A percentile compares a stretch with the other conserved stretches of the same genome.
phyloP scores from a whole-genome alignment of 2,329 filamentous ascomycete genomes.

The Phaeosphaeria sp. region DNA sequence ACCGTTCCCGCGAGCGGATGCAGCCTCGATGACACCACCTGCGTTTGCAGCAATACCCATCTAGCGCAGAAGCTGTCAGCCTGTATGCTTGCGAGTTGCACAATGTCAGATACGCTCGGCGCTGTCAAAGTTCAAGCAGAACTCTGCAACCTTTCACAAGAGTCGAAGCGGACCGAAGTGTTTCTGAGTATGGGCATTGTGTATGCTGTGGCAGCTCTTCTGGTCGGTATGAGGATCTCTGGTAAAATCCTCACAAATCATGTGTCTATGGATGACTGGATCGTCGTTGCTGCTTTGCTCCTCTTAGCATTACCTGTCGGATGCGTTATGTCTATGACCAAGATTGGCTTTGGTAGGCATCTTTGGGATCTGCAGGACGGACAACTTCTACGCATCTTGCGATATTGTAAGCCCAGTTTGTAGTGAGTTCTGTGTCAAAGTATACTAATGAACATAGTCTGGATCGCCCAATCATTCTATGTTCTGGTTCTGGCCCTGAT shows the following conservation, averaged over 20 bases:
- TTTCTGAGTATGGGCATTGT: conserved; percentile 21
- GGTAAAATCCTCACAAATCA: conserved; percentile 19
- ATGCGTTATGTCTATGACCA: conserved; percentile 27
- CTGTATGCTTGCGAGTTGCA: conserved; percentile 37
- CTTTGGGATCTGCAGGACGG: conserved; percentile 28
- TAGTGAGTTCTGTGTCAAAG: neutral
- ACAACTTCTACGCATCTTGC: conserved; percentile 20
- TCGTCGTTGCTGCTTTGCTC: conserved; percentile 14
- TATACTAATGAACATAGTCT: conserved; percentile 17
- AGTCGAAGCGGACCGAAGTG: conserved; percentile 19
- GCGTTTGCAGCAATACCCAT: conserved; percentile 18
- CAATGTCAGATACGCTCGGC: conserved; percentile 28
- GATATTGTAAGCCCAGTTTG: conserved; percentile 19
- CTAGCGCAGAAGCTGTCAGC: conserved; percentile 17
- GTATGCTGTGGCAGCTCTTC: conserved; percentile 19
- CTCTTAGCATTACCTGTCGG: conserved; percentile 14
- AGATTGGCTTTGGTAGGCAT: conserved; percentile 31
- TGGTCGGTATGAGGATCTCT: conserved; percentile 13
- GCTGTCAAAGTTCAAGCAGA: conserved; percentile 25
- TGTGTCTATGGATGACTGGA: conserved; percentile 18
- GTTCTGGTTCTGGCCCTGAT: conserved; percentile 24
- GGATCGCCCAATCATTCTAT: conserved; percentile 24
- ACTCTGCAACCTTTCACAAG: conserved; percentile 26
- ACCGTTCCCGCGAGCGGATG: conserved; percentile 22
- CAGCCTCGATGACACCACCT: conserved; percentile 17